These are phyloP conservation scores for Nannochloropsis limnetica DNA, from an alignment of 352 stramenopile species.

Conservation along the genomic window DNA sequence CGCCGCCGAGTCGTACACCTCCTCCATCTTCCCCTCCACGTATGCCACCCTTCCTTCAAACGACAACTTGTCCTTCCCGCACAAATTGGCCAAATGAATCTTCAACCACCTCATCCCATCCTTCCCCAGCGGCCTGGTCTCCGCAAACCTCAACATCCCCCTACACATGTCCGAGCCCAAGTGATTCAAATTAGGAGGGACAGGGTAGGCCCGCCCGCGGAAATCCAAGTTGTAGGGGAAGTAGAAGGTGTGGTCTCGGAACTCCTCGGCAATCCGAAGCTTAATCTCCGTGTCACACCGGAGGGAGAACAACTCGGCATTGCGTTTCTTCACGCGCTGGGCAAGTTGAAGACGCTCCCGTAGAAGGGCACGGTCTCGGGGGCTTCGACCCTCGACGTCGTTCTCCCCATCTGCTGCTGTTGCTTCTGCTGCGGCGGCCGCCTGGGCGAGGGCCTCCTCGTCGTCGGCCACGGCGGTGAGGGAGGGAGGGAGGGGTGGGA, in stretches of 20 bases:
- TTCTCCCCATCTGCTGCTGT: background rate
- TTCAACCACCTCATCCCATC: slow-evolving; percentile 94
- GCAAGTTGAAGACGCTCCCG: slow-evolving; percentile 27
- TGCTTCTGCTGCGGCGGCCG: background rate
- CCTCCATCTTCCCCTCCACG: slow-evolving; percentile 80
- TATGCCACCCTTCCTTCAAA: slow-evolving; percentile 93
- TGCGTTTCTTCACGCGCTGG: slow-evolving; percentile 33
- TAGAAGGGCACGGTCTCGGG: background rate
- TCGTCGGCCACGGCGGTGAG: background rate
- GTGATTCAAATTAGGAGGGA: slow-evolving; percentile 97
- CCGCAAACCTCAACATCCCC: slow-evolving; percentile 85
- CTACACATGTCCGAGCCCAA: slow-evolving; percentile 95
- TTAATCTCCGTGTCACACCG: slow-evolving; percentile 52
- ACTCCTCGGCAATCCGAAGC: slow-evolving; percentile 46
- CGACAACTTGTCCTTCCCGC: slow-evolving; percentile 78
- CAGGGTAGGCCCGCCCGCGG: slow-evolving; percentile 90
- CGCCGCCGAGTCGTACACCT: slow-evolving; percentile 69
- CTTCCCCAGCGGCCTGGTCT: slow-evolving; percentile 82
- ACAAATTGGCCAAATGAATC: slow-evolving; percentile 86
- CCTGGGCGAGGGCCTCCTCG: background rate
- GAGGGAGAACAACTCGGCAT: slow-evolving; percentile 47
- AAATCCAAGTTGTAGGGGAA: slow-evolving; percentile 99
- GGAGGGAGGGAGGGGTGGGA: slow-evolving; percentile 31
- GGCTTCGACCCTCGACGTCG: slow-evolving; percentile 26
- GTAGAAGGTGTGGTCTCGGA: slow-evolving; percentile 68